A percentile compares a stretch with the other conserved stretches of the same genome.
phyloP scores from a whole-genome alignment of 306 rosid species.

The Cyamopsis tetragonoloba region DNA sequence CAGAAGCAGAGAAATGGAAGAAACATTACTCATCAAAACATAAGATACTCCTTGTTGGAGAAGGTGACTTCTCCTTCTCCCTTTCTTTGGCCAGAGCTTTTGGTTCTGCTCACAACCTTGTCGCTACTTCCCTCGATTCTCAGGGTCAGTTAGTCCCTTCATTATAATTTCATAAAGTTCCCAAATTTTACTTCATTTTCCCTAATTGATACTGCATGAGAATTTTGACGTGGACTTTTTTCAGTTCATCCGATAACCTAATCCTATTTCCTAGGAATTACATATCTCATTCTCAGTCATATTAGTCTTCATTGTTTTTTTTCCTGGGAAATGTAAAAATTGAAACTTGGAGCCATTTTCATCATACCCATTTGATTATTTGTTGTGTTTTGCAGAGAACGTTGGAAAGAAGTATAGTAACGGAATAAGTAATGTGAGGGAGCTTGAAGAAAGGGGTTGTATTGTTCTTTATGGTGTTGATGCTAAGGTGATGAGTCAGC shows the following conservation, averaged over 20 bases:
- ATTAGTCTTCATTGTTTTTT: no score
- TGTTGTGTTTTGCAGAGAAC: slow-evolving; percentile 31
- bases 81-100: slow-evolving; percentile 53
- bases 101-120: slow-evolving; percentile 60
- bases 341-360: slow-evolving; percentile 8
- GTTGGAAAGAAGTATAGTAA: slow-evolving; percentile 57
- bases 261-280: no score
- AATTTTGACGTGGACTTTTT: no score
- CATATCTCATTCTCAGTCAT: no score
- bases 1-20: slow-evolving; percentile 48
- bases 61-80: slow-evolving; percentile 82
- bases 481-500: slow-evolving; percentile 59
- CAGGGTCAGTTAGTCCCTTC: slow-evolving; percentile 47
- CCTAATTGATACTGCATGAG: no score
- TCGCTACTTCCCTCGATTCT: slow-evolving; percentile 75
- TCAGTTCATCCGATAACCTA: no score
- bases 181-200: neutral
- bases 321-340: neutral
- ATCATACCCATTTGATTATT: neutral
- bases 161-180: neutral
- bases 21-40: slow-evolving; percentile 74
- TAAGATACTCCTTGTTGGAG: slow-evolving; percentile 65
- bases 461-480: slow-evolving; percentile 56
- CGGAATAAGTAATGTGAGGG: slow-evolving; percentile 55
- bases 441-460: slow-evolving; percentile 70